Conservation (phyloP, 345 rosid genomes). For the Salix udensis region DNA sequence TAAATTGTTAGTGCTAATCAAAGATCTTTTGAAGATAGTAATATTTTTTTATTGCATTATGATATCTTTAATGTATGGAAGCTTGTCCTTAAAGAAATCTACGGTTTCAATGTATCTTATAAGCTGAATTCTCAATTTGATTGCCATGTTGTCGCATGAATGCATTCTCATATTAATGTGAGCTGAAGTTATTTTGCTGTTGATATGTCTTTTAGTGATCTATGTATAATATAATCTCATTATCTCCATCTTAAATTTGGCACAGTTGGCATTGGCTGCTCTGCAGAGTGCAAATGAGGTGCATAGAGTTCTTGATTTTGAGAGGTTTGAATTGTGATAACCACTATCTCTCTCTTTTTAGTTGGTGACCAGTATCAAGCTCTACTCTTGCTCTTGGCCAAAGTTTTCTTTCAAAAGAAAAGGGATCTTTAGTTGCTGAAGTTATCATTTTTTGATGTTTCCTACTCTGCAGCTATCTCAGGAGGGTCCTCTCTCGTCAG, state of each 20-base stretch:
- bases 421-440: background rate
- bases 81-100: background rate
- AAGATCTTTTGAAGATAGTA: background rate
- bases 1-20: background rate
- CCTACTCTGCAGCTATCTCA: conserved; percentile 52
- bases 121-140: background rate
- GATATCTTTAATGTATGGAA: background rate
- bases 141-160: background rate
- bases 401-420: background rate
- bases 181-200: background rate
- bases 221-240: background rate
- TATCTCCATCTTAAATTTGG: background rate
- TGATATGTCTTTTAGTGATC: background rate
- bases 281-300: conserved; percentile 60
- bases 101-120: background rate
- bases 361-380: background rate
- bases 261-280: conserved; percentile 88
- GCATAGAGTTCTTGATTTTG: conserved; percentile 59
- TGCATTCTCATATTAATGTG: background rate
- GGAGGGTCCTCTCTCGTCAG: conserved; percentile 49
- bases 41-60: background rate
- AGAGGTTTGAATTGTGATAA: conserved; percentile 45
- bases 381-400: background rate
- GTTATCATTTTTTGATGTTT: background rate
- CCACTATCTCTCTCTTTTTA: background rate